Conservation (phyloP, 2,329 filamentous ascomycete genomes). For the Ophiosphaerella herpotricha region DNA sequence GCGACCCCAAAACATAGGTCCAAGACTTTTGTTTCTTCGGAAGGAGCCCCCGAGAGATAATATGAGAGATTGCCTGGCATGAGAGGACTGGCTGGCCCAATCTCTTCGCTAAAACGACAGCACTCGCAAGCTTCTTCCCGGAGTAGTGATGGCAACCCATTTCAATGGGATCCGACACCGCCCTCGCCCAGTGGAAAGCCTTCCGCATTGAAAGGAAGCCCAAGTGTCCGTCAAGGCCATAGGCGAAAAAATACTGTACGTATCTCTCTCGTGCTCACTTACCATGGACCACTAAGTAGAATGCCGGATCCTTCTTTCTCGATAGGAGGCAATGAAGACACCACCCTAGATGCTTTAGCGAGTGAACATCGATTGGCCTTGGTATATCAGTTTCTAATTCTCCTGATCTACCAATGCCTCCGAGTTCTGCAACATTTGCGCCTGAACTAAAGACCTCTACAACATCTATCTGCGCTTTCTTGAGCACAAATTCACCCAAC, state of each 20-base stretch:
- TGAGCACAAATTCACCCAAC: slow-evolving; percentile 49
- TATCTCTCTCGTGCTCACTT: slow-evolving; percentile 50
- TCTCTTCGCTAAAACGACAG: slow-evolving; percentile 42
- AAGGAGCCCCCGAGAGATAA: slow-evolving; percentile 45
- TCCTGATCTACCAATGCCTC: slow-evolving; percentile 30
- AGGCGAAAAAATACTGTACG: slow-evolving; percentile 52
- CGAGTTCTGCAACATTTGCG: slow-evolving; percentile 37
- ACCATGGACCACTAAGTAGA: slow-evolving; percentile 45
- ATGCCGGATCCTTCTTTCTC: slow-evolving; percentile 40
- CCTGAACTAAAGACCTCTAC: slow-evolving; percentile 43
- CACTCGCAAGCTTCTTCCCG: slow-evolving; percentile 47
- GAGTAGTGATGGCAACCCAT: slow-evolving; percentile 54
- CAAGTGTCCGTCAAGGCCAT: slow-evolving; percentile 51
- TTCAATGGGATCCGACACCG: slow-evolving; percentile 50
- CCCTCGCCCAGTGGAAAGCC: slow-evolving; percentile 43
- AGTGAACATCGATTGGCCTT: slow-evolving; percentile 9
- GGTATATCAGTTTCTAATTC: slow-evolving; percentile 19
- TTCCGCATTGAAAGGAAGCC: slow-evolving; percentile 52
- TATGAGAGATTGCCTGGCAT: too few relatives aligned
- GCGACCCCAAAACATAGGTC: slow-evolving; percentile 44
- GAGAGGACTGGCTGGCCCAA: slow-evolving; percentile 42
- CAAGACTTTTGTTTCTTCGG: slow-evolving; percentile 42
- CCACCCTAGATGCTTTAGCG: slow-evolving; percentile 18
- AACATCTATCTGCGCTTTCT: slow-evolving; percentile 42
- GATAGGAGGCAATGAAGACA: slow-evolving; percentile 47